Conservation (phyloP, 331 rosid species). For the Pyracantha coccinea region DNA sequence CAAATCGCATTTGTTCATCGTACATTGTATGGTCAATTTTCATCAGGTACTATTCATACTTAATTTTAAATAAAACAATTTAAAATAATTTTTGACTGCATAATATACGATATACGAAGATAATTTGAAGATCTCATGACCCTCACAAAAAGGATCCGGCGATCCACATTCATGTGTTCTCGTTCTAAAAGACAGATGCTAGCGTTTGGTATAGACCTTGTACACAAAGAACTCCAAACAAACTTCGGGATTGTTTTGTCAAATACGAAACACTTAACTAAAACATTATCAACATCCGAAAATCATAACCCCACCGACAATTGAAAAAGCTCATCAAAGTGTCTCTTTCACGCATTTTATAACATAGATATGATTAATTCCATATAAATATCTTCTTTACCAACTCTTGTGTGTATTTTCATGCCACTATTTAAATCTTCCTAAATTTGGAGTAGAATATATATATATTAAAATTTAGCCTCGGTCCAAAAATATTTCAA, state of each 20-base stretch:
- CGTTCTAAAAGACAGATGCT: neutral
- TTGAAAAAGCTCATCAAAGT: neutral
- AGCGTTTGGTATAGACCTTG: neutral
- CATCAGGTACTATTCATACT: accelerated
- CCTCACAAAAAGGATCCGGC: no score
- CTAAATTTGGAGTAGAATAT: no score
- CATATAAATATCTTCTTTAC: no score
- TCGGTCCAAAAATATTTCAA: no score
- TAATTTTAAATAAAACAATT: no score
- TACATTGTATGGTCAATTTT: accelerated
- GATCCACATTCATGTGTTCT: no score
- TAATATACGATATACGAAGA: no score
- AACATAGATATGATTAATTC: no score
- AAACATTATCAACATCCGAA: neutral
- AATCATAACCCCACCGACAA: neutral
- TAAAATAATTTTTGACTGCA: accelerated
- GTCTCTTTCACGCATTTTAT: neutral
- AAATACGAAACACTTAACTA: neutral
- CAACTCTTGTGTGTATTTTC: no score
- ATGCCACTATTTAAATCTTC: no score
- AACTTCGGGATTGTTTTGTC: neutral
- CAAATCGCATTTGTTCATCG: accelerated
- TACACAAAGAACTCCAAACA: neutral
- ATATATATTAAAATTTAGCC: no score
- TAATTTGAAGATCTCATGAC: no score